Conservation (phyloP, 768 basidiomycete genomes). For the Daedaleopsis sinensis region DNA sequence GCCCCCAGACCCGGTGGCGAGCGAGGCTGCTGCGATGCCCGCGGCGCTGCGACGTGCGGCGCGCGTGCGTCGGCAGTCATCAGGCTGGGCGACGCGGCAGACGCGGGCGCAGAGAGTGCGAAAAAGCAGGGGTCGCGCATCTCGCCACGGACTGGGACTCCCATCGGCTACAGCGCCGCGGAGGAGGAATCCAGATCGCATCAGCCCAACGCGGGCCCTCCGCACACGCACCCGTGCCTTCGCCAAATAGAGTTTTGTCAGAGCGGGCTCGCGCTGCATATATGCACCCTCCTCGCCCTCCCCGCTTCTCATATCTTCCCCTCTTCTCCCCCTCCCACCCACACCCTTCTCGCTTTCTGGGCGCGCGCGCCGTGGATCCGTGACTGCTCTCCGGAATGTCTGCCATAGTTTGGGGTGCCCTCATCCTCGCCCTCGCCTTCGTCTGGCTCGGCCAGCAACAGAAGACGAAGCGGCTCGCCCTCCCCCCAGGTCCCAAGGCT, state of each 20-base stretch:
- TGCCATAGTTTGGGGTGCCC: conserved; percentile 12
- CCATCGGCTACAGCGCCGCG: conserved; percentile 16
- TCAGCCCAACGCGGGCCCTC: conserved; percentile 9
- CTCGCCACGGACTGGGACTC: neutral
- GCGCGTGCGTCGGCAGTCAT: neutral
- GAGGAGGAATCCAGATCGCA: conserved; percentile 13
- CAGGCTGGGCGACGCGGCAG: neutral
- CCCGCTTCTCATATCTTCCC: neutral
- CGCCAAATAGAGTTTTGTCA: conserved; percentile 23
- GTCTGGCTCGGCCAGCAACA: conserved; percentile 16
- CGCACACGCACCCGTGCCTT: conserved; percentile 11
- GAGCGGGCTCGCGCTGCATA: neutral
- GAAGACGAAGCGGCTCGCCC: conserved; percentile 14
- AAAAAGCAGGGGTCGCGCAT: neutral
- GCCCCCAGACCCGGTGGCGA: neutral
- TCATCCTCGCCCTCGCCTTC: conserved; percentile 11
- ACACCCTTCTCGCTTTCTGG: neutral
- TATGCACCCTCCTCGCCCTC: neutral
- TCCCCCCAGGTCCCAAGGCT: conserved; percentile 28
- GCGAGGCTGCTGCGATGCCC: neutral
- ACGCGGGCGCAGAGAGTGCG: neutral
- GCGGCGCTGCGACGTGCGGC: too few species aligned
- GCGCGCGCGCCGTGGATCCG: conserved; percentile 17
- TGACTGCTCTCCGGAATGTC: conserved; percentile 22
- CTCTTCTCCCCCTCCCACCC: conserved; percentile 7